Evolutionary conservation across 805 yeast genomes (phyloP), one percentile per base, ranked within the genome.

Genomic region (Wickerhamomyces tratensis): DNA sequence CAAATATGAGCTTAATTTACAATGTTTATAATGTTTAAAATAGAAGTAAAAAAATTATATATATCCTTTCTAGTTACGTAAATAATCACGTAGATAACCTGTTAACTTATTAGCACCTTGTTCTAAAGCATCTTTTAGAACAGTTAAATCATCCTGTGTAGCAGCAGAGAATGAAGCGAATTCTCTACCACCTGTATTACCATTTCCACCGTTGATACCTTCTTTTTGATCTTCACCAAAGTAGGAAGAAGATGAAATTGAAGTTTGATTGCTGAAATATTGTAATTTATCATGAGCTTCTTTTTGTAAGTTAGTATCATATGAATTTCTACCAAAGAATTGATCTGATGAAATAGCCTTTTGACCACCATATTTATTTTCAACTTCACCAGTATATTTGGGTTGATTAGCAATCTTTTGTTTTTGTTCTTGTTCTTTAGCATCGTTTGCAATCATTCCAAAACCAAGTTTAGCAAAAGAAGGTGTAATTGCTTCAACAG

Each of bases 321-420:
- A 86, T 26, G 79, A 67, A 37, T 89, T 91, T 56, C 95, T 80
- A 15, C 96, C 96, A 62, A 93, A 93, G 56, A 76, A 78, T 66
- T 89, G 94, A 64, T 93, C 98, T 2, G 97, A 89, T 0, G 98
- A 93, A 49, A 93, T 93, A 39, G 89, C 96, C 72, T 86, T 91
- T 61, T 89, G 96, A 36, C 67, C 68, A 43, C 97, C 97, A 59
- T 75, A 93, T 66, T 87, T 86, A 55, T 68, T 71, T 35, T 76
- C 78, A 30, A 84, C 84, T 49, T 80, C 81, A 34, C 93, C 93
- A 1, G 87, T 78, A 59, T 83, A 83, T 51, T 72, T 71, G 42
- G 74, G 76, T 37, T 76, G 80, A 35, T 75, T 64, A 29, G 76
- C 76, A 37, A 72, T 68, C 46, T 66, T 64, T 35, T 61, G 63